Evolutionary conservation across 163 green algal species (phyloP).

Genomic region (Volvox carteri): DNA sequence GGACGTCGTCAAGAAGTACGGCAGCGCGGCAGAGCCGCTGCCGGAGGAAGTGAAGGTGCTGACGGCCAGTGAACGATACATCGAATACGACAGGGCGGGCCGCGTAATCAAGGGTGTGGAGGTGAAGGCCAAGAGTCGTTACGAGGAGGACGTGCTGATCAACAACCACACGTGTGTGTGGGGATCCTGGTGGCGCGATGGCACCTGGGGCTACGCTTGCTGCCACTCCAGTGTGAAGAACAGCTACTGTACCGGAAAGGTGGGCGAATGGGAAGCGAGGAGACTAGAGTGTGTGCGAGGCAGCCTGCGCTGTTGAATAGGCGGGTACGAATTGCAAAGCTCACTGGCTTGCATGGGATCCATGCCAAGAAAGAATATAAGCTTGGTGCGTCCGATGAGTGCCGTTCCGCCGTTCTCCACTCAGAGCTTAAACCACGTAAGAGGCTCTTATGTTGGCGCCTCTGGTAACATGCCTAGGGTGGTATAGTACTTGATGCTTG

Average conservation of each 20-base stretch:
- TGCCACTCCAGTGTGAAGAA: constrained; percentile 91
- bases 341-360: no score
- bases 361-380: no score
- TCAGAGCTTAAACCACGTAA: no score
- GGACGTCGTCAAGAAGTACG: constrained; percentile 92
- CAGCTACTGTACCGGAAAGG: constrained; percentile 95
- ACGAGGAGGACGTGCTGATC: constrained; percentile 96
- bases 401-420: no score
- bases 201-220: constrained; percentile 96
- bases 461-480: no score
- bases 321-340: no score
- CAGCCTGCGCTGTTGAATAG: no score
- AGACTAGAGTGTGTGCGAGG: no score
- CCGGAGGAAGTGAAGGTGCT: constrained; percentile 86
- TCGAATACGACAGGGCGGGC: constrained; percentile 96
- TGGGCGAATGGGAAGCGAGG: no score
- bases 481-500: no score
- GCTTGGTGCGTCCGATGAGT: no score
- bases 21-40: constrained; percentile 79
- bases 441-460: no score
- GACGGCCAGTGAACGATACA: constrained; percentile 93
- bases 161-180: constrained; percentile 98
- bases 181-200: constrained; percentile 95
- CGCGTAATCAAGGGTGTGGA: constrained; percentile 90
- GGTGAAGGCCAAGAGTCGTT: constrained; percentile 84